These are phyloP conservation scores for Russula ochroleuca DNA, from an alignment of 768 basidiomycete species.

Conservation along the genomic window DNA sequence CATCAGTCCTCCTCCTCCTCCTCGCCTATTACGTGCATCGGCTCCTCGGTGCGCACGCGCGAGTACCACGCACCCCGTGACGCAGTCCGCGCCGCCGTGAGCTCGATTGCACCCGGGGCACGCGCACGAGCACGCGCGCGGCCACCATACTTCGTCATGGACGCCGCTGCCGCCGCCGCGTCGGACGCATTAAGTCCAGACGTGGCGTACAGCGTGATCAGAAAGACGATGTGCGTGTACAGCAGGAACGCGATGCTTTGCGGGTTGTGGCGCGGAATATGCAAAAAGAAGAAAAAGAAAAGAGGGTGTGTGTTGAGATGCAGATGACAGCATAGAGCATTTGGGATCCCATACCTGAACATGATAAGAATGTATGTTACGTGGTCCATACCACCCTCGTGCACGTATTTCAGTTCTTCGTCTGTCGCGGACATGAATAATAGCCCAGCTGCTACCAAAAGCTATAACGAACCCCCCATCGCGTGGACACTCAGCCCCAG, in stretches of 20 bases:
- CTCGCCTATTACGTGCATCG: slow-evolving; percentile 48
- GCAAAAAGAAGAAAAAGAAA: slow-evolving; percentile 17
- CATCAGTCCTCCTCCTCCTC: slow-evolving; percentile 40
- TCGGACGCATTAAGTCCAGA: slow-evolving; percentile 53
- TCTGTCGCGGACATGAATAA: slow-evolving; percentile 94
- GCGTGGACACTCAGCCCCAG: slow-evolving; percentile 52
- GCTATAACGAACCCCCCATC: slow-evolving; percentile 37
- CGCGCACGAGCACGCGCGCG: not conserved
- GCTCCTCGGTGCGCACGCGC: slow-evolving; percentile 45
- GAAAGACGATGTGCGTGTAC: slow-evolving; percentile 65
- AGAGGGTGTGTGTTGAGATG: not conserved
- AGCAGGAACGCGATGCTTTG: slow-evolving; percentile 68
- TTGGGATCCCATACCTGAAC: slow-evolving; percentile 50
- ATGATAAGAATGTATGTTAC: slow-evolving; percentile 86
- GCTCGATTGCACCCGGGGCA: slow-evolving; percentile 41
- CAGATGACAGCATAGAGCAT: too few species aligned
- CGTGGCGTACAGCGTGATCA: slow-evolving; percentile 64
- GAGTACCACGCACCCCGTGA: slow-evolving; percentile 56
- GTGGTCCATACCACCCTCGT: slow-evolving; percentile 78
- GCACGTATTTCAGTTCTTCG: slow-evolving; percentile 72
- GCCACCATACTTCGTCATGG: not conserved
- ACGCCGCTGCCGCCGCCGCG: not conserved
- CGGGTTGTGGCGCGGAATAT: not conserved
- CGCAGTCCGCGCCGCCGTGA: slow-evolving; percentile 37
- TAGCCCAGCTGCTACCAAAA: slow-evolving; percentile 38